A percentile compares a stretch with the other conserved stretches of the same genome.
These are phyloP conservation scores for Cichorium intybus DNA, from an alignment of 140 eudicot species.

Conservation along the genomic window DNA sequence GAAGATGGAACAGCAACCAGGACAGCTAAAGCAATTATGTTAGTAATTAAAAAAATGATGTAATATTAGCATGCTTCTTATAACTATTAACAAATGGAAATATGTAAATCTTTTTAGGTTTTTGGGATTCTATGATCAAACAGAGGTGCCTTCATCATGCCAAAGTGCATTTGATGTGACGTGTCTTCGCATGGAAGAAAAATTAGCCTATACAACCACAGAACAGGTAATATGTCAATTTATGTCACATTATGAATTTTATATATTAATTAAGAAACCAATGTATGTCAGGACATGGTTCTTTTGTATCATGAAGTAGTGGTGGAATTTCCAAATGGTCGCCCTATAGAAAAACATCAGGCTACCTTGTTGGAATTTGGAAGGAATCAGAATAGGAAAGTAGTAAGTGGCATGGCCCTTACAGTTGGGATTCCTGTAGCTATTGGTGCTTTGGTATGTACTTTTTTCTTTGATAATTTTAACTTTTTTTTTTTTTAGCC, in stretches of 20 bases:
- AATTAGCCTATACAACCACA: constrained; percentile 61
- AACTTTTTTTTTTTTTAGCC: neutral
- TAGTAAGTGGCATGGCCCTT: constrained; percentile 76
- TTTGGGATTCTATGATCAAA: constrained; percentile 72
- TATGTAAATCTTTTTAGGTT: constrained; percentile 53
- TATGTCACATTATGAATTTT: neutral
- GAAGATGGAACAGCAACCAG: constrained; percentile 49
- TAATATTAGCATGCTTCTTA: neutral
- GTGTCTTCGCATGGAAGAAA: constrained; percentile 89
- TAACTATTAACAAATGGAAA: neutral
- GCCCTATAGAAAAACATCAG: constrained; percentile 52
- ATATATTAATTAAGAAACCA: too few species aligned
- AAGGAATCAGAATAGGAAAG: constrained; percentile 48
- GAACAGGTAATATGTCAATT: constrained; percentile 54
- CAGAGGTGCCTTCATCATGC: constrained; percentile 71
- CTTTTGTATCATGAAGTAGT: constrained; percentile 82
- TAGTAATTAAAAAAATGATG: constrained; percentile 21
- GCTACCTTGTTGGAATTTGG: constrained; percentile 84
- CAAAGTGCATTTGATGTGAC: constrained; percentile 81
- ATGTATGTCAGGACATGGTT: constrained; percentile 82
- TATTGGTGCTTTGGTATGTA: constrained; percentile 82
- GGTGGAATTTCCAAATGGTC: constrained; percentile 63
- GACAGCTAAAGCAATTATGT: constrained; percentile 93
- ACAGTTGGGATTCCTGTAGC: constrained; percentile 98
- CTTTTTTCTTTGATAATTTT: neutral